Evolutionary conservation across 192 early-diverging fungal genomes (phyloP).

Genomic region (Coemansia sp.): DNA sequence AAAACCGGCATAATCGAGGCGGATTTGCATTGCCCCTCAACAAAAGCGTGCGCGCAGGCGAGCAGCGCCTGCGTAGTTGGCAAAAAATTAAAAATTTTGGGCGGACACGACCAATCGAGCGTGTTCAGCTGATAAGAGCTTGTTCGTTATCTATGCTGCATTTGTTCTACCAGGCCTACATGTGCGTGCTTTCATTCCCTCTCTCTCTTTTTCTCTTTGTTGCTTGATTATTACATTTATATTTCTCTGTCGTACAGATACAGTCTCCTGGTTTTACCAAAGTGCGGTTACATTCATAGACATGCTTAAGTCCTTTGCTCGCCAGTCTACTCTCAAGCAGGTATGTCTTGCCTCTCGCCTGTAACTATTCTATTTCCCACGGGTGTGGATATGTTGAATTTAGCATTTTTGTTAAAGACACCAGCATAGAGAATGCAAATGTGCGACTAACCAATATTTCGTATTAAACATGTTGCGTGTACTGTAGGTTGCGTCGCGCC

Average conservation of each 20-base stretch:
- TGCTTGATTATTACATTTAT: neutral
- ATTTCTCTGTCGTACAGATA: neutral
- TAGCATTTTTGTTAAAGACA: too few species aligned
- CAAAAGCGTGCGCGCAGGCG: constrained; percentile 8
- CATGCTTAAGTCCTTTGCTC: constrained; percentile 43
- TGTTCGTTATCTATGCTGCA: too few species aligned
- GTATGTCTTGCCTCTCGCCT: constrained; percentile 14
- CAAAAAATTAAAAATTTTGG: neutral
- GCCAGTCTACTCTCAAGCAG: constrained; percentile 45
- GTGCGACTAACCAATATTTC: neutral
- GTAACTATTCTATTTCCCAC: too few species aligned
- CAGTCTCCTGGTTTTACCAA: too few species aligned
- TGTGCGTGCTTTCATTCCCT: neutral
- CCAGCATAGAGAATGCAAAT: neutral
- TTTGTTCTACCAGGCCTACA: too few species aligned
- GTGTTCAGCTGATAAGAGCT: too few species aligned
- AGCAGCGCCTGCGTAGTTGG: constrained; percentile 3
- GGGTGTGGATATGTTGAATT: too few species aligned
- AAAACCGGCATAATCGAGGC: neutral
- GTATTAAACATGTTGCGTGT: neutral
- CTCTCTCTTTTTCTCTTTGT: constrained; percentile 5
- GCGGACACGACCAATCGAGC: too few species aligned
- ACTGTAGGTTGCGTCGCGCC: constrained; percentile 43
- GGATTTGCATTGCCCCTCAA: neutral
- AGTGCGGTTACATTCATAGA: neutral